Evolutionary conservation across 208 protist genomes (phyloP).

Genomic region (Novymonas esmeraldas): DNA sequence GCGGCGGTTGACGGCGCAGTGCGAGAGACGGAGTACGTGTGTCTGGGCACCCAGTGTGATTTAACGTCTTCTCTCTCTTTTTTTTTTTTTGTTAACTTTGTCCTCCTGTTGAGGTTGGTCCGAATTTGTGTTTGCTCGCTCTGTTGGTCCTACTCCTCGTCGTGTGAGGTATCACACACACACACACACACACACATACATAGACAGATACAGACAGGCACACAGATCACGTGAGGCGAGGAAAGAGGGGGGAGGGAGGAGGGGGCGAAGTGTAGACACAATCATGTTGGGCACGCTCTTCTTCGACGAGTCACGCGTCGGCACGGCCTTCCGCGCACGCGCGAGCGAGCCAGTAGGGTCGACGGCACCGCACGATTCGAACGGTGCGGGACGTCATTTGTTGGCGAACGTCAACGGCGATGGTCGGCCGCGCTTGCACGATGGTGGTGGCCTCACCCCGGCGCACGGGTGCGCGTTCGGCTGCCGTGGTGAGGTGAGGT

Average conservation of each 20-base stretch:
- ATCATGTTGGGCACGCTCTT: conserved; percentile 79
- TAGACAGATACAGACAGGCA: background rate
- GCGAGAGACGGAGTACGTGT: too few species aligned
- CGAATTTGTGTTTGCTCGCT: conserved; percentile 4
- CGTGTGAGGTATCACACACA: background rate
- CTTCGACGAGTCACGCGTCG: conserved; percentile 69
- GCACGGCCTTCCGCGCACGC: conserved; percentile 54
- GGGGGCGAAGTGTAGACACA: too few species aligned
- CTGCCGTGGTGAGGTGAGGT: conserved; percentile 53
- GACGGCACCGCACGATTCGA: background rate
- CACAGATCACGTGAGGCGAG: too few species aligned
- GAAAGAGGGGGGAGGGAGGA: too few species aligned
- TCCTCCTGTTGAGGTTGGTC: background rate
- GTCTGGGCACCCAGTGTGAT: background rate
- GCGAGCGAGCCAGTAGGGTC: background rate
- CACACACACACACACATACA: conserved; percentile 3
- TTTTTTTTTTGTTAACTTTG: background rate
- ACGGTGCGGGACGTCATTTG: conserved; percentile 1
- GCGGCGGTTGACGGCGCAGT: too few species aligned
- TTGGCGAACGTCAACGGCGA: background rate
- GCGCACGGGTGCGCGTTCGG: conserved; percentile 34
- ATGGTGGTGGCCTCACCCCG: conserved; percentile 6
- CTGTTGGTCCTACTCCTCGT: background rate
- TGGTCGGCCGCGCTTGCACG: conserved; percentile 16
- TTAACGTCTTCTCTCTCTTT: background rate